phyloP scores from a whole-genome alignment of 2,329 filamentous ascomycete species.

The Trichoderma endophyticum region DNA sequence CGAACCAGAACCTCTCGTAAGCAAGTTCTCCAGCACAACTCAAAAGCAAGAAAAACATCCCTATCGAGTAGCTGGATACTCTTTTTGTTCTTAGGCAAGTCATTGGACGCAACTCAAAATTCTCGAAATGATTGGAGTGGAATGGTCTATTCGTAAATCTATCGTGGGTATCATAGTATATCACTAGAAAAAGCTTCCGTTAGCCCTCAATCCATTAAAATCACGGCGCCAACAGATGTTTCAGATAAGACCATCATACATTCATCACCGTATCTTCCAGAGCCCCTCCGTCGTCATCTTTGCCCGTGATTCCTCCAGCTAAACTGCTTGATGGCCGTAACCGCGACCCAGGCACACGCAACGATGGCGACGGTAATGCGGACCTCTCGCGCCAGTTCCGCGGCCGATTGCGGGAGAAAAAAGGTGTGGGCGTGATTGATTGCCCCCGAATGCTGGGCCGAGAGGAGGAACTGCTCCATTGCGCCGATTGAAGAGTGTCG shows the following conservation, averaged over 20 bases:
- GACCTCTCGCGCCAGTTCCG: conserved; percentile 22
- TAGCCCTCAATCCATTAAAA: not conserved
- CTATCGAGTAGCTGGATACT: not conserved
- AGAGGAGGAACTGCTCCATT: conserved; percentile 26
- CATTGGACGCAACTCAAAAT: not conserved
- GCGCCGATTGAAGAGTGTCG: not conserved
- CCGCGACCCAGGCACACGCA: conserved; percentile 24
- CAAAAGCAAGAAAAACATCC: not conserved
- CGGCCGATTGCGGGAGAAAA: conserved; percentile 18
- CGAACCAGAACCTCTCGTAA: not conserved
- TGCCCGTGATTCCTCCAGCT: not conserved
- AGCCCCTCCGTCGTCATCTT: not conserved
- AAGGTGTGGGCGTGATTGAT: conserved; percentile 23
- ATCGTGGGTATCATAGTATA: not conserved
- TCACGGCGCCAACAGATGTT: not conserved
- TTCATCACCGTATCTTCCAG: not conserved
- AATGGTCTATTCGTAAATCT: not conserved
- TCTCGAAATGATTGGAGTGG: not conserved
- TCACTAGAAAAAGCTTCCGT: not conserved
- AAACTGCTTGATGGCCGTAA: conserved; percentile 21
- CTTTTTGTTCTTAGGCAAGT: not conserved
- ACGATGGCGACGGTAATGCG: conserved; percentile 24
- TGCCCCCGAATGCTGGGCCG: conserved; percentile 22
- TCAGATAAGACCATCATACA: not conserved
- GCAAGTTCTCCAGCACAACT: not conserved